A percentile compares a stretch with the other conserved stretches of the same genome.
Conservation (phyloP, 1,284 basidiomycete species). For the Marasmius sp. region DNA sequence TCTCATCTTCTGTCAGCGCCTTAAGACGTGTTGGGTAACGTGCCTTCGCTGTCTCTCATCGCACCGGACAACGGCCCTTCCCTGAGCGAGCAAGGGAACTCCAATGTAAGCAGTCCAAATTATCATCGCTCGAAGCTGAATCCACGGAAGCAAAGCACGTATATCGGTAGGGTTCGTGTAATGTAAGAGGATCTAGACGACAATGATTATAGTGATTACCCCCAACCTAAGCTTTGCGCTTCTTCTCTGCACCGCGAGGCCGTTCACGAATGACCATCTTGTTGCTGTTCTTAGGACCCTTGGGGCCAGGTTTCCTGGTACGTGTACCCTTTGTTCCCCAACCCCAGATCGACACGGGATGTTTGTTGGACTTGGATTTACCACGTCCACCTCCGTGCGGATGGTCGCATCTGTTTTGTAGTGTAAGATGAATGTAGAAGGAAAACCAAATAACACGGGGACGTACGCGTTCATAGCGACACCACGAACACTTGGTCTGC, state of each 20-base stretch:
- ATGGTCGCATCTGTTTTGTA: conserved; percentile 73
- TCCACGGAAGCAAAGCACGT: too few relatives aligned
- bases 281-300: conserved; percentile 88
- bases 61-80: too few relatives aligned
- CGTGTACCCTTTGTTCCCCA: conserved; percentile 91
- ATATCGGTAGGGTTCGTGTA: neutral
- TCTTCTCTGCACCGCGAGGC: conserved; percentile 82
- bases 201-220: neutral
- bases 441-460: neutral
- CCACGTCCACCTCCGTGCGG: conserved; percentile 98
- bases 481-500: conserved; percentile 89
- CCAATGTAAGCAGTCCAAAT: too few relatives aligned
- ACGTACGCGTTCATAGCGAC: conserved; percentile 96
- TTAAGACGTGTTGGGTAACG: too few relatives aligned
- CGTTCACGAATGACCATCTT: conserved; percentile 91
- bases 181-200: neutral
- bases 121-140: too few relatives aligned
- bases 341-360: conserved; percentile 89
- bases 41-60: too few relatives aligned
- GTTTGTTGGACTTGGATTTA: conserved; percentile 95
- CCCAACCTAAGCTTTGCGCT: conserved; percentile 1
- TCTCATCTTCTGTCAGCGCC: too few relatives aligned
- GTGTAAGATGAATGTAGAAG: conserved; percentile 5
- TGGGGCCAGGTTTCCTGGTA: conserved; percentile 87
- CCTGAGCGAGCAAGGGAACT: too few relatives aligned